These are phyloP conservation scores for Xylariaceae sp. DNA, from an alignment of 2,329 filamentous ascomycete genomes.

Conservation along the genomic window DNA sequence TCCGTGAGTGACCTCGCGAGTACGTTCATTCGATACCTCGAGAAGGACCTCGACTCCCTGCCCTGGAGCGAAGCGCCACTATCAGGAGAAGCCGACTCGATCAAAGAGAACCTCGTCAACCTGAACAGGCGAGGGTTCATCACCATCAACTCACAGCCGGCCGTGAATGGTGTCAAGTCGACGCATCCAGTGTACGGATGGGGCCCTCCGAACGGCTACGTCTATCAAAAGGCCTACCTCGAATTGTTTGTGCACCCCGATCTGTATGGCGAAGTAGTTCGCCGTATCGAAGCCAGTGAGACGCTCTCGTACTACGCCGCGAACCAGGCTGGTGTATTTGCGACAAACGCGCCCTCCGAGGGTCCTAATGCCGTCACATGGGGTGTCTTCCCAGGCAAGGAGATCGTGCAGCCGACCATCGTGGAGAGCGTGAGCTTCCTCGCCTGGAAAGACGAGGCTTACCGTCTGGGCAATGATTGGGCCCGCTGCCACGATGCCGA, in stretches of 20 bases:
- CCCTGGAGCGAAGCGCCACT: conserved; percentile 94
- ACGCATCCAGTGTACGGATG: conserved; percentile 84
- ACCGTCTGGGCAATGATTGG: conserved; percentile 88
- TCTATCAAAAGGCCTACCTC: conserved; percentile 97
- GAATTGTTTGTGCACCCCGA: conserved; percentile 83
- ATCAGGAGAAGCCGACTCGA: conserved; percentile 71
- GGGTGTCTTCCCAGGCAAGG: conserved; percentile 98
- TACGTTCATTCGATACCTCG: conserved; percentile 80
- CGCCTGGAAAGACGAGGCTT: conserved; percentile 98
- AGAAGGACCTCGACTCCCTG: conserved; percentile 71
- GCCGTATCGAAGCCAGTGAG: conserved; percentile 68
- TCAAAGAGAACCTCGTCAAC: conserved; percentile 69
- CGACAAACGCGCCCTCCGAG: conserved; percentile 77
- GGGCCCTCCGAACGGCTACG: conserved; percentile 92
- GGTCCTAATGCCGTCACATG: conserved; percentile 98
- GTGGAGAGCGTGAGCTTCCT: conserved; percentile 97
- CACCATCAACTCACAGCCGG: conserved; percentile 96
- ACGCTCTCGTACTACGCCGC: conserved; percentile 94
- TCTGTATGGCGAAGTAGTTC: conserved; percentile 69
- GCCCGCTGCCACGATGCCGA: conserved; percentile 77
- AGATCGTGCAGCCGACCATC: conserved; percentile 99
- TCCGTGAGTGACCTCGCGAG: conserved; percentile 74
- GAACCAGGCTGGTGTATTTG: conserved; percentile 73
- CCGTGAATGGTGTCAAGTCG: conserved; percentile 85
- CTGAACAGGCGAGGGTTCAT: conserved; percentile 83